Evolutionary conservation across 2,329 filamentous ascomycete species (phyloP).

Genomic region (Colletotrichum lupini): DNA sequence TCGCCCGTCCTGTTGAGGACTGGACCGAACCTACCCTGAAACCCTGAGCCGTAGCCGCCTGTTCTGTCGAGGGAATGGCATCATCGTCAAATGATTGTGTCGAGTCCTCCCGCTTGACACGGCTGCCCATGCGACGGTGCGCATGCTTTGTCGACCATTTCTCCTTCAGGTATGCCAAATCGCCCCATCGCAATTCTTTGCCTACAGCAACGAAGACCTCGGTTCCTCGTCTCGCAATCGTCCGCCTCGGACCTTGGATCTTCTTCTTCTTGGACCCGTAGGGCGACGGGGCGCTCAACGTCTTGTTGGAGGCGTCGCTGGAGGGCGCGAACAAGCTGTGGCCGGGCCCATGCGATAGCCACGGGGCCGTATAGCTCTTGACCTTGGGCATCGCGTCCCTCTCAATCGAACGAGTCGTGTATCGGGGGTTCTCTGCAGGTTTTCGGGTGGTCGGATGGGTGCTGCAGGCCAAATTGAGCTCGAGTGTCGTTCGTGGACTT

Average conservation of each 20-base stretch:
- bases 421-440: neutral
- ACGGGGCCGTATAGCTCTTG: slow-evolving; percentile 85
- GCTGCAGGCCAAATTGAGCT: neutral
- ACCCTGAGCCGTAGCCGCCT: slow-evolving; percentile 48
- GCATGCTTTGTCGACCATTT: slow-evolving; percentile 47
- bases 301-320: slow-evolving; percentile 45
- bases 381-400: slow-evolving; percentile 80
- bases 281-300: slow-evolving; percentile 44
- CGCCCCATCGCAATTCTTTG: slow-evolving; percentile 91
- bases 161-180: slow-evolving; percentile 83
- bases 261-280: slow-evolving; percentile 56
- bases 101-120: slow-evolving; percentile 62
- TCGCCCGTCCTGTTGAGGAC: neutral
- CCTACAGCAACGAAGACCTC: slow-evolving; percentile 91
- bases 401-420: neutral
- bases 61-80: slow-evolving; percentile 41
- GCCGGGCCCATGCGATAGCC: slow-evolving; percentile 84
- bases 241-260: slow-evolving; percentile 65
- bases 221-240: slow-evolving; percentile 83
- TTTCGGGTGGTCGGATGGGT: neutral
- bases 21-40: slow-evolving; percentile 57
- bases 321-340: slow-evolving; percentile 78
- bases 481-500: neutral
- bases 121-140: slow-evolving; percentile 46
- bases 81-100: slow-evolving; percentile 49